Conservation (phyloP, 495 filamentous ascomycete species). For the Podospora appendiculata region DNA sequence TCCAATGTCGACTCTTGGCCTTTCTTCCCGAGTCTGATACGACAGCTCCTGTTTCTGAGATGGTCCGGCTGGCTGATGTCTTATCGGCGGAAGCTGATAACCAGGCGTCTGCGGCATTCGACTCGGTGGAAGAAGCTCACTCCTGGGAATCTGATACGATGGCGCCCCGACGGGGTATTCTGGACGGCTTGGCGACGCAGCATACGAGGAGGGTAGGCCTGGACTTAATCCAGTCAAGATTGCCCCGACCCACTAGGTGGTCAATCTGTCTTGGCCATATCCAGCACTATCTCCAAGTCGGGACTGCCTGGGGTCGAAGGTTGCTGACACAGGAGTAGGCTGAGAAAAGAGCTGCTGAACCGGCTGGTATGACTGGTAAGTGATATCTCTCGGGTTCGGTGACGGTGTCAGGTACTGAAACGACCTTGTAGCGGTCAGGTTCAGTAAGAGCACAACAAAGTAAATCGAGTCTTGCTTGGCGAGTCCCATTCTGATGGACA, state of each 20-base stretch:
- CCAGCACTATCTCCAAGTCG: conserved; percentile 23
- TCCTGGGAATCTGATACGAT: conserved; percentile 39
- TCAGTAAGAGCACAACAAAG: conserved; percentile 42
- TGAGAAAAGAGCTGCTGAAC: conserved; percentile 31
- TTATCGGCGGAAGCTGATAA: conserved; percentile 46
- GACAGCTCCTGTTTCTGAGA: conserved; percentile 14
- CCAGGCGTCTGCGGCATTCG: conserved; percentile 30
- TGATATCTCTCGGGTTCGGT: conserved; percentile 37
- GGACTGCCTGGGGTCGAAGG: conserved; percentile 33
- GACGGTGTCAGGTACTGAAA: conserved; percentile 38
- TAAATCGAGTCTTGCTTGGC: conserved; percentile 46
- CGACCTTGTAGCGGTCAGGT: conserved; percentile 14
- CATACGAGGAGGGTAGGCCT: conserved; percentile 25
- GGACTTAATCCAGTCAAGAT: conserved; percentile 22
- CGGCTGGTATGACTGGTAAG: conserved; percentile 33
- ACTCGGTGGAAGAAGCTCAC: conserved; percentile 27
- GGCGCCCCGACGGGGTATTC: conserved; percentile 31
- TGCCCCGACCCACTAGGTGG: conserved; percentile 21
- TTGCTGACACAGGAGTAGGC: conserved; percentile 32
- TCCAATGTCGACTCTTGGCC: conserved; percentile 45
- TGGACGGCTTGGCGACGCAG: conserved; percentile 27
- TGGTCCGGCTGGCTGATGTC: conserved; percentile 27
- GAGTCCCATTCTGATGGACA: conserved; percentile 38
- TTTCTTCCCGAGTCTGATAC: conserved; percentile 36
- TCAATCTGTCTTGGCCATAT: conserved; percentile 27